Percentiles rank a stretch among this genome's conserved stretches.
Evolutionary conservation across 768 basidiomycete genomes (phyloP).

Genomic region (Lepiota venenata): DNA sequence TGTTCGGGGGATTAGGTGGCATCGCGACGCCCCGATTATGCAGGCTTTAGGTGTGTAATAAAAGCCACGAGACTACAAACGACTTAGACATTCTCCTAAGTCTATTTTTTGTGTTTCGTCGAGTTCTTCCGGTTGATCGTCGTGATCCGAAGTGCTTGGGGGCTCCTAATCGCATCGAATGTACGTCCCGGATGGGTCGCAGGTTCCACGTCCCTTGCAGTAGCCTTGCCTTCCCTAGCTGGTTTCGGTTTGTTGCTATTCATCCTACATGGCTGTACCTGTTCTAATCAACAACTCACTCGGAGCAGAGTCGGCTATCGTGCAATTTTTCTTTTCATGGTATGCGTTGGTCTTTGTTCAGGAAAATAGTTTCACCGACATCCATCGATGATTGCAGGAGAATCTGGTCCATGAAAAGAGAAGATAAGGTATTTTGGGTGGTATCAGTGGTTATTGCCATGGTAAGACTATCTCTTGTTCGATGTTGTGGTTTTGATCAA

Average conservation of each 20-base stretch:
- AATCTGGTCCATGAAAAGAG: neutral
- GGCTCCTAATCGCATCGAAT: neutral
- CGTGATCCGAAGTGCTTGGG: neutral
- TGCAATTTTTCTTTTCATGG: neutral
- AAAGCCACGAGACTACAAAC: neutral
- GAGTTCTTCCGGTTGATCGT: neutral
- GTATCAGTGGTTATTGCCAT: neutral
- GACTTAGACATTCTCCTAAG: neutral
- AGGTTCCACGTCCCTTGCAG: neutral
- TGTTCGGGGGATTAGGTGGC: slow-evolving; percentile 1
- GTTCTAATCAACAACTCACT: neutral
- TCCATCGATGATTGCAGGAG: neutral
- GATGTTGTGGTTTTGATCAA: neutral
- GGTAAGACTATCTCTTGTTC: neutral
- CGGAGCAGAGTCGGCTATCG: neutral
- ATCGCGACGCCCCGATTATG: neutral
- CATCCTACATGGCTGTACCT: too few species aligned
- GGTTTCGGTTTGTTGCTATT: neutral
- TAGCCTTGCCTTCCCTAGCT: neutral
- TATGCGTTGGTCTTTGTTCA: neutral
- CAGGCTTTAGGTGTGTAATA: neutral
- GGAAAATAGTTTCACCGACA: neutral
- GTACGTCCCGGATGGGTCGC: neutral
- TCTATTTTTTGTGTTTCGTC: neutral
- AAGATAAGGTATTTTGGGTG: neutral